Base-by-base conservation (phyloP, 2,329 filamentous ascomycete species). In the Microsporum ferrugineum region DNA sequence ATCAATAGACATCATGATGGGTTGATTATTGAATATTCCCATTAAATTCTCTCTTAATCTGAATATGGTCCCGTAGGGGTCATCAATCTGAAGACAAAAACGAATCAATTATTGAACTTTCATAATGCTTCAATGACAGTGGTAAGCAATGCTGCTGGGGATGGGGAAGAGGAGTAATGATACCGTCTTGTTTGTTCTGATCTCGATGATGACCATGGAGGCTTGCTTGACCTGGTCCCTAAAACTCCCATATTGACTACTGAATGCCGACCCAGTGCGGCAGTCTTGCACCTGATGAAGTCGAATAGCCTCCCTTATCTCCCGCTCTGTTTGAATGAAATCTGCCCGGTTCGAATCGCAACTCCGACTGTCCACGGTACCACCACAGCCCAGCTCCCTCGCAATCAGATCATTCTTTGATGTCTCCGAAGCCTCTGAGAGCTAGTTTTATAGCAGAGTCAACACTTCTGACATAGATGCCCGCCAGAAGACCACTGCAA, bases 171-270 rank as follows among this genome's bases (percentile, higher is more conserved):
- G 33, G 8, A 60, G 49, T 23, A 12, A 31, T 53, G 3, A 41
- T 73, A 87, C 84, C 66, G 82, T 82, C 43, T 82, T 80, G 65
- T 86, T 88, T 3, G 84, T 84, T 68, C 80, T 82, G 36, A 88
- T 71, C 67, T 88, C 86, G 31, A 81, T 83, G 64, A 86, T 74
- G 51, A 89, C 79, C 38, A 84, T 76, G 1, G 82, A 81, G 64
- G 84, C 80, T 61, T 78, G 77, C 5, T 74, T 75, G 10, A 84
- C 71, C n/a, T 77, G 77, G 58, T 80, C 78, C 63, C 73, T 76
- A 17, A 73, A 70, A 5, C 71, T 71, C 39, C 71, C 68, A 53
- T 70, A 68, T 5, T 71, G 62, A 78, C 17, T 23, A 23, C 17
- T 23, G 17, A 23, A 23, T 23, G 17, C 17, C 17, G 78, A 3